A percentile compares a stretch with the other conserved stretches of the same genome.
Conservation (phyloP, 1,284 basidiomycete genomes). For the Trametes sp. region DNA sequence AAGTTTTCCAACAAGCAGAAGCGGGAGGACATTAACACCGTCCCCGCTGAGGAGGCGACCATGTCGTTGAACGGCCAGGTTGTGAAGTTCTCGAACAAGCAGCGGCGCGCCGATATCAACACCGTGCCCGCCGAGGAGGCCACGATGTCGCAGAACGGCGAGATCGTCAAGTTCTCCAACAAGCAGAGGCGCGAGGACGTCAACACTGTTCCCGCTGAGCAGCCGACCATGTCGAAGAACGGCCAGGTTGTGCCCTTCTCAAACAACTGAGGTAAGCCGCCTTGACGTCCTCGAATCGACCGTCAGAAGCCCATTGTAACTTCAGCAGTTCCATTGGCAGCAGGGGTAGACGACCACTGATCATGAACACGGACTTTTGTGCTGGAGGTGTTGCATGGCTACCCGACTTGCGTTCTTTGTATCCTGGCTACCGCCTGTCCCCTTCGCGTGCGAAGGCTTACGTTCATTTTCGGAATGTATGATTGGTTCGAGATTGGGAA, state of each 20-base stretch:
- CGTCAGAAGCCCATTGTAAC: neutral
- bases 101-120: conserved; percentile 42
- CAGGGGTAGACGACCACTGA: neutral
- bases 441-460: conserved; percentile 32
- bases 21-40: conserved; percentile 25
- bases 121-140: conserved; percentile 45
- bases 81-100: conserved; percentile 34
- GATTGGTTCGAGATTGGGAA: conserved; percentile 36
- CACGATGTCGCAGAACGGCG: conserved; percentile 36
- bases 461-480: conserved; percentile 34
- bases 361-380: conserved; percentile 26
- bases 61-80: conserved; percentile 36
- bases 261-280: conserved; percentile 4
- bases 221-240: conserved; percentile 36
- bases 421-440: conserved; percentile 22
- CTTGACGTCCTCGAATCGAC: neutral
- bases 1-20: conserved; percentile 35
- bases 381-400: conserved; percentile 25
- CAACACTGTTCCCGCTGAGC: conserved; percentile 46
- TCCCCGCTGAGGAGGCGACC: conserved; percentile 32
- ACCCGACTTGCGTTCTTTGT: conserved; percentile 29
- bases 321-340: too few species aligned
- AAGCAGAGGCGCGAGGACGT: conserved; percentile 39
- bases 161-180: conserved; percentile 35
- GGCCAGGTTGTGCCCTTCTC: conserved; percentile 35